Evolutionary conservation across 2,329 filamentous ascomycete genomes (phyloP), one percentile per base, ranked within the genome.

Genomic region (Fonsecaea pugnacius): DNA sequence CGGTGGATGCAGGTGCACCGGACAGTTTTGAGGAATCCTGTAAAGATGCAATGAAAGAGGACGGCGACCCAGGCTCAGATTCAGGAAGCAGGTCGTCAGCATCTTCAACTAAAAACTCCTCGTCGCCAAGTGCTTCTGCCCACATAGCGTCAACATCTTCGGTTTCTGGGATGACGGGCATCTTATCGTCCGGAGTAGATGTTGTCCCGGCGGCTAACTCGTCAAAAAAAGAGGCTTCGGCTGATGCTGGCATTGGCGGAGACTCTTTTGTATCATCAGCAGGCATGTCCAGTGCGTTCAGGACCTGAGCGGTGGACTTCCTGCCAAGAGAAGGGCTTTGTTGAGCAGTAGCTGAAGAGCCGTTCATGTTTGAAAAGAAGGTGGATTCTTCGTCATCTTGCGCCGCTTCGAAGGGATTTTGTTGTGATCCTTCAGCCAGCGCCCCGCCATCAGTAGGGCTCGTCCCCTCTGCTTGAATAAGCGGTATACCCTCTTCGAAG

Each of bases 31-130:
- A 7, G 67, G 57, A 73, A 61, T 10, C 67, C 65, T 58, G 66
- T 56, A 40, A 67, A 35, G 64, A 58, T n/a, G 61, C 60, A 66
- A 48, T 48, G 21, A 48, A 48, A 48, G 43, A 48, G 43, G 43
- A 48, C 6, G 58, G 68, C 36, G 67, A 66, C 4, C 51, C 64
- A 66, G 71, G 63, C 60, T 82, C 82, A 3, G 84, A 82, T 63
- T 93, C 92, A 6, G 96, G 89, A 9, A 97, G 79, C 65, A 97
- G 90, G 0, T 91, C 92, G 74, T 96, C 93, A 70, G 93, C 93
- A 52, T 90, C 87, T 27, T 88, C 87, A 54, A 87, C 79, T 58
- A 85, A 73, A 70, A 84, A 73, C 65, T 92, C 87, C 68, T 93
- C 89, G 55, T 91, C 89, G 14, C 81, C 91, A 71, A 97, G 85